Evolutionary conservation across 768 basidiomycete genomes (phyloP).

Genomic region (Boletus tylopilopsis): DNA sequence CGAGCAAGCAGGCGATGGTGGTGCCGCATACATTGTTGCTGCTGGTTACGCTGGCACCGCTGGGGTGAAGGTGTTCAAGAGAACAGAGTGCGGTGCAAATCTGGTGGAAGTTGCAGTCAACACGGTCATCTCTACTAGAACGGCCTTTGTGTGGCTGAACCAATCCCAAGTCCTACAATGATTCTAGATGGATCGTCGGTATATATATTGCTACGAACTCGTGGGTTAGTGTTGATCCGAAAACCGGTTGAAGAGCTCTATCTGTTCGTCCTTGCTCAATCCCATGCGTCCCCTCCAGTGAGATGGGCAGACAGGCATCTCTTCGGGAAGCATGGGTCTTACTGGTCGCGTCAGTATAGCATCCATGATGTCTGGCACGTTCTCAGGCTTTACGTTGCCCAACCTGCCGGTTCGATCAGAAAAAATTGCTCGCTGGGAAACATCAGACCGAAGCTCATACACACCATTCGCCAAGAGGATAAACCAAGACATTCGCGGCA

Average conservation of each 20-base stretch:
- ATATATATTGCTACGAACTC: background rate
- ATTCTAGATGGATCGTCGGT: background rate
- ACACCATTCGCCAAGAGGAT: conserved; percentile 72
- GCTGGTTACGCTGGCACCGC: conserved; percentile 49
- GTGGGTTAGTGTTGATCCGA: background rate
- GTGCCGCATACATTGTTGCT: conserved; percentile 53
- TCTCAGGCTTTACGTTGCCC: conserved; percentile 52
- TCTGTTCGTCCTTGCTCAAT: conserved; percentile 53
- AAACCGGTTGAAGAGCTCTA: conserved; percentile 30
- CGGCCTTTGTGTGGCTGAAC: conserved; percentile 45
- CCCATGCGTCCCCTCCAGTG: conserved; percentile 79
- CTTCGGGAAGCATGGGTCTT: conserved; percentile 24
- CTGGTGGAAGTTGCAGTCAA: conserved; percentile 53
- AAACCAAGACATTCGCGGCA: conserved; percentile 67
- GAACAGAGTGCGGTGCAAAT: conserved; percentile 50
- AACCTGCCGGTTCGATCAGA: conserved; percentile 42
- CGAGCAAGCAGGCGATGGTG: conserved; percentile 35
- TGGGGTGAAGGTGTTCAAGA: conserved; percentile 55
- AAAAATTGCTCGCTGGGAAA: background rate
- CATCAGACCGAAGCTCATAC: conserved; percentile 15
- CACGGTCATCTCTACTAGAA: conserved; percentile 46
- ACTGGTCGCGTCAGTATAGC: conserved; percentile 34
- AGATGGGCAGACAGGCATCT: conserved; percentile 38
- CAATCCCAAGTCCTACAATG: background rate
- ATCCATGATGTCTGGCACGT: conserved; percentile 55